phyloP scores from a whole-genome alignment of 352 stramenopile genomes.

The Phytopythium delawarense region DNA sequence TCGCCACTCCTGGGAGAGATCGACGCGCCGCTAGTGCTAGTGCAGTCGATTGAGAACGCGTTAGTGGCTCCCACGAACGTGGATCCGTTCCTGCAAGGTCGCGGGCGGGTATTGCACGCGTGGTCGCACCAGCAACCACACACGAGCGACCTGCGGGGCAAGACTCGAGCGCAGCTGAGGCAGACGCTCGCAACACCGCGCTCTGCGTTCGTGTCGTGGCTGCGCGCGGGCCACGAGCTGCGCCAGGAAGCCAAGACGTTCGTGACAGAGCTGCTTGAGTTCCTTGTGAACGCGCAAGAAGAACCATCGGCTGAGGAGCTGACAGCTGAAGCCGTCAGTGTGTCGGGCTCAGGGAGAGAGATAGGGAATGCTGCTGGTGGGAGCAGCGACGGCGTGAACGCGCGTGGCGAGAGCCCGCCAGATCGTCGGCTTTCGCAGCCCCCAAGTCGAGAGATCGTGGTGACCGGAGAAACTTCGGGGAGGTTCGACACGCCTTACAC shows the following conservation, averaged over 20 bases:
- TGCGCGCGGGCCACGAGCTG: constrained; percentile 84
- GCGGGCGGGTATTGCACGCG: constrained; percentile 53
- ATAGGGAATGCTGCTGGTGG: neutral
- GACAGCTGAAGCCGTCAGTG: neutral
- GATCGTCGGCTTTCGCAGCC: neutral
- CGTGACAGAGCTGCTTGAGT: constrained; percentile 76
- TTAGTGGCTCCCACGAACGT: constrained; percentile 88
- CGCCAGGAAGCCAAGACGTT: constrained; percentile 86
- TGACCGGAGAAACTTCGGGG: no score
- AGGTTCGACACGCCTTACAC: no score
- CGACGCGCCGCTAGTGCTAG: constrained; percentile 68
- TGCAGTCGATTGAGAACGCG: constrained; percentile 88
- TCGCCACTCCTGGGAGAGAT: constrained; percentile 46
- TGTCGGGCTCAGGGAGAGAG: neutral
- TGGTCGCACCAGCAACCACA: constrained; percentile 75
- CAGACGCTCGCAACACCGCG: constrained; percentile 43
- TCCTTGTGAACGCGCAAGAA: constrained; percentile 53
- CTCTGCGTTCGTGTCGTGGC: constrained; percentile 87
- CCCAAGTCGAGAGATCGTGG: neutral
- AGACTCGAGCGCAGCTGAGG: constrained; percentile 47
- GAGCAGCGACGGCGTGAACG: neutral
- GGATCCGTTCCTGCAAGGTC: constrained; percentile 87
- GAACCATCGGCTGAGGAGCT: constrained; percentile 17
- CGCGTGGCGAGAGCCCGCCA: neutral
- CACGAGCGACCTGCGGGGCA: constrained; percentile 37